phyloP scores from a whole-genome alignment of 2,329 filamentous ascomycete genomes.

The Cryphonectria japonica region DNA sequence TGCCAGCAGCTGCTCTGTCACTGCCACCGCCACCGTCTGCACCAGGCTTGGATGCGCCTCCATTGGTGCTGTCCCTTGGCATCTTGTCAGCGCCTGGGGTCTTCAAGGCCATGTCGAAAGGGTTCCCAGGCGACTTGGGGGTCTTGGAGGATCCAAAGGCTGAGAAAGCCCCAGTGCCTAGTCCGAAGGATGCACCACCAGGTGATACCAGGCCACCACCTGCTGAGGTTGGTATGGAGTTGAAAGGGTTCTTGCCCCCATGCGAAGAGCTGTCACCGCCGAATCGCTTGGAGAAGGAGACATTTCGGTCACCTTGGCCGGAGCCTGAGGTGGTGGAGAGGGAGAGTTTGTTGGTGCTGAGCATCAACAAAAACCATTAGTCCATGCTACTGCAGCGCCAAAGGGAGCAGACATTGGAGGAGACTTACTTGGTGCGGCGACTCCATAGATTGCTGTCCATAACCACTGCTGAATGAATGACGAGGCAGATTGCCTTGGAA shows the following conservation, averaged over 20 bases:
- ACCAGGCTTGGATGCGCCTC: conserved; percentile 47
- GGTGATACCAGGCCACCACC: conserved; percentile 74
- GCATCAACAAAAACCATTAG: conserved; percentile 32
- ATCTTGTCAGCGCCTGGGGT: conserved; percentile 64
- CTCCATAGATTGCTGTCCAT: conserved; percentile 72
- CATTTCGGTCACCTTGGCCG: conserved; percentile 59
- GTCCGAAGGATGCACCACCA: conserved; percentile 79
- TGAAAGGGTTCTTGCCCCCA: conserved; percentile 79
- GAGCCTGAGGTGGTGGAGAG: conserved; percentile 77
- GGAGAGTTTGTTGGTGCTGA: conserved; percentile 86
- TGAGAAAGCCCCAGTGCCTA: conserved; percentile 94
- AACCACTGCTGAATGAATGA: conserved; percentile 38
- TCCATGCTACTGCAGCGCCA: not conserved
- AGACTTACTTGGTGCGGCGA: conserved; percentile 78
- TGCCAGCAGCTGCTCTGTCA: conserved; percentile 43
- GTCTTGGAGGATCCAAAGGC: conserved; percentile 91
- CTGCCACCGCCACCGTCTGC: conserved; percentile 53
- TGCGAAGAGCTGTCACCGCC: conserved; percentile 74
- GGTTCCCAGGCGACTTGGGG: conserved; percentile 80
- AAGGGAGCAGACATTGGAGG: not conserved
- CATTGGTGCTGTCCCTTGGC: conserved; percentile 51
- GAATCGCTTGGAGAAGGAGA: conserved; percentile 72
- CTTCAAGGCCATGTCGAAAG: conserved; percentile 75
- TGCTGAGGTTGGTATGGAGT: conserved; percentile 68
- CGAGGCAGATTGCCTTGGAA: conserved; percentile 26